Conservation (phyloP, 2,329 filamentous ascomycete genomes). For the Pyrenophora teres region DNA sequence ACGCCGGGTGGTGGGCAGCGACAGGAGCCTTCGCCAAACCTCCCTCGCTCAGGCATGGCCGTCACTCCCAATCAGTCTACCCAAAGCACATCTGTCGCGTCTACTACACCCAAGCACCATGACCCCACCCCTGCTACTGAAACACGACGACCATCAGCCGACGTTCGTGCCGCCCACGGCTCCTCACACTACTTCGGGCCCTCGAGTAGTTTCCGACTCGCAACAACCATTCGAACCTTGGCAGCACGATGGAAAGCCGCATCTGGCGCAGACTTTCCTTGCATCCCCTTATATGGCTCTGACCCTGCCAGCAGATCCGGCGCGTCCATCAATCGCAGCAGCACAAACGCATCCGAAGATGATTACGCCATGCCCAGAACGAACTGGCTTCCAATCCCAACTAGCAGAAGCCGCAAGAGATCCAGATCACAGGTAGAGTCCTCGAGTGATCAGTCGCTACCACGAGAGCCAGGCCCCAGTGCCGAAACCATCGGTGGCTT, state of each 20-base stretch:
- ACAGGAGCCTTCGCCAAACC: slow-evolving; percentile 1
- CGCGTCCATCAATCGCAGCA: slow-evolving; percentile 16
- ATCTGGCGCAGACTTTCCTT: slow-evolving; percentile 14
- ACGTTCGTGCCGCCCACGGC: slow-evolving; percentile 23
- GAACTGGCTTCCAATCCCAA: slow-evolving; percentile 5
- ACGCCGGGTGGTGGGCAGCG: slow-evolving; percentile 7
- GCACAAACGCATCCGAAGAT: slow-evolving; percentile 25
- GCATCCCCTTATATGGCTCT: slow-evolving; percentile 10
- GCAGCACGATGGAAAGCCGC: slow-evolving; percentile 29
- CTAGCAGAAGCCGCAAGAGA: slow-evolving; percentile 23
- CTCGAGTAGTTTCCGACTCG: slow-evolving; percentile 33
- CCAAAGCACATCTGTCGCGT: neutral
- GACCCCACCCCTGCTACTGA: slow-evolving; percentile 22
- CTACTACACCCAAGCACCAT: slow-evolving; percentile 4
- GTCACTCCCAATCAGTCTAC: neutral
- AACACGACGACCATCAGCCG: slow-evolving; percentile 13
- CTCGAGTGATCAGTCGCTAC: slow-evolving; percentile 17
- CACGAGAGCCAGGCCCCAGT: neutral
- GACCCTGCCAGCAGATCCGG: slow-evolving; percentile 9
- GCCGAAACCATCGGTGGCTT: slow-evolving; percentile 24
- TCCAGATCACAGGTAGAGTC: slow-evolving; percentile 22
- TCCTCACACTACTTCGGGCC: slow-evolving; percentile 37
- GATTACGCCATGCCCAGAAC: slow-evolving; percentile 19
- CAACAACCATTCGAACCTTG: slow-evolving; percentile 26
- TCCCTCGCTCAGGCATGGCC: neutral